phyloP scores from a whole-genome alignment of 345 rosid genomes.

The Leavenworthia alabamica region DNA sequence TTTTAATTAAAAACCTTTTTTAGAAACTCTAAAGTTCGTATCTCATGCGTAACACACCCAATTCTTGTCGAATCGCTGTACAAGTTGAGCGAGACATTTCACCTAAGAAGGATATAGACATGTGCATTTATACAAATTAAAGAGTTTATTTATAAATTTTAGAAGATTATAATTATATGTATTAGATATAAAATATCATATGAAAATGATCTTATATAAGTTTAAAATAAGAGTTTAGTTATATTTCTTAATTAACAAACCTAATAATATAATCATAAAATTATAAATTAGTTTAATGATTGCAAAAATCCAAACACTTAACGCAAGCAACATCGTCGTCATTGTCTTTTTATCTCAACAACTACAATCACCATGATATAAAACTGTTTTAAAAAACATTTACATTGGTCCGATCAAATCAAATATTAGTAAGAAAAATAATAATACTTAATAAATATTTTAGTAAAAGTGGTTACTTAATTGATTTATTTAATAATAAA shows the following conservation, averaged over 20 bases:
- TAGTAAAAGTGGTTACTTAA: neutral
- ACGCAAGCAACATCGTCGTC: constrained; percentile 27
- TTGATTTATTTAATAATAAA: neutral
- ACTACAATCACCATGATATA: constrained; percentile 23
- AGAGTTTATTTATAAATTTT: too few relatives aligned
- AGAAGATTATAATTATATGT: neutral
- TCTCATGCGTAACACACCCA: too few relatives aligned
- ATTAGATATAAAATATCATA: neutral
- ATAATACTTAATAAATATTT: neutral
- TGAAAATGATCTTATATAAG: neutral
- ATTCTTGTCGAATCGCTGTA: too few relatives aligned
- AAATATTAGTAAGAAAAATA: neutral
- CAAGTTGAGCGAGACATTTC: too few relatives aligned
- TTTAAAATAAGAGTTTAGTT: neutral
- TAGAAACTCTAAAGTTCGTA: too few relatives aligned
- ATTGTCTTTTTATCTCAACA: constrained; percentile 28
- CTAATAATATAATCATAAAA: neutral
- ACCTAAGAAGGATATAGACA: too few relatives aligned
- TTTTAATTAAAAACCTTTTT: too few relatives aligned
- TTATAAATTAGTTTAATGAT: constrained; percentile 6
- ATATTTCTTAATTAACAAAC: neutral
- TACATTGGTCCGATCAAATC: constrained; percentile 10
- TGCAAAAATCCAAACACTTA: constrained; percentile 30
- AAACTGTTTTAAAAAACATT: neutral
- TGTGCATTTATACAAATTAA: too few relatives aligned